Base-by-base conservation (phyloP, 2,329 filamentous ascomycete species). In the Botrytis hyacinthi region DNA sequence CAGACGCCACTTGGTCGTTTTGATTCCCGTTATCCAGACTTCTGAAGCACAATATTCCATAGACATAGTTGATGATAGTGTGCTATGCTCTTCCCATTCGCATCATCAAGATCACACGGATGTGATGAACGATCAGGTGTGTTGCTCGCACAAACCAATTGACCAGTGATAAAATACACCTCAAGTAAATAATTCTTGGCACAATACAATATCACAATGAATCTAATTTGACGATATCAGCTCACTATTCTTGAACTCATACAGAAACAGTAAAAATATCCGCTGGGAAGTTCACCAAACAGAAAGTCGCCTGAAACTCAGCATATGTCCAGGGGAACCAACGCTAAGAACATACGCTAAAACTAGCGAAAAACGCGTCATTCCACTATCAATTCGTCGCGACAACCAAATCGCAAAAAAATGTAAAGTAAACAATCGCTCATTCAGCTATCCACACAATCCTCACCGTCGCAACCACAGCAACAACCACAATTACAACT, bases 401-500 rank as follows among this genome's bases (percentile, higher is more conserved):
- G 65, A 67, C 65, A 67, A 67, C 65, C 65, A 29, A 54, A 29
- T 67, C 32, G 32, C 44, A n/a, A 20, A 51, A 51, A 51, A 66
- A 66, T 9, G 20, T 61, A 48, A 37, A 51, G 63, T 67, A 67
- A 67, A 67, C 32, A 66, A 66, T 46, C 44, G 6, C 29, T 51
- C 63, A 37, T 10, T 48, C 29, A 16, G 3, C 35, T 1, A 29
- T 42, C 16, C 26, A 18, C 8, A 29, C 3, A 51, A 37, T 26
- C 63, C 46, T 16, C 44, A 37, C 22, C 40, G 62, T 42, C n/a
- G 40, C 37, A 7, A 46, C 4, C 2, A 51, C 48, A 51, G 10
- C 26, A 6, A 51, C 48, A n/a, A 16, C 5, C 5, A n/a, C 46
- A 51, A 26, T 14, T 2, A 44, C 16, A 32, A n/a, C 51, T 4